These are phyloP conservation scores for Saccharomycopsis oosterbeekiorum DNA, from an alignment of 805 yeast species.

Conservation along the genomic window DNA sequence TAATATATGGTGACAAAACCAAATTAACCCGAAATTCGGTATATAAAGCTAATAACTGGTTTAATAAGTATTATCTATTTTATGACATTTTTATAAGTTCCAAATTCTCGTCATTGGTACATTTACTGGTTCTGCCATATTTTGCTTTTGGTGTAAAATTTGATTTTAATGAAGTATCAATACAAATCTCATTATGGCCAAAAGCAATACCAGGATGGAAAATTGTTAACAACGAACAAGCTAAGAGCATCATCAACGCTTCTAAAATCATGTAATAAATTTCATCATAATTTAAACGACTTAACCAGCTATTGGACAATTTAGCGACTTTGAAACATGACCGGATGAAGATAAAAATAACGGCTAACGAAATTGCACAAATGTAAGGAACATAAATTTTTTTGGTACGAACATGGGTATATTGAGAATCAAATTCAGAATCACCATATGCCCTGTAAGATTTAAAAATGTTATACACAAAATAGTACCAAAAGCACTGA, in stretches of 20 bases:
- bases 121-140: background rate
- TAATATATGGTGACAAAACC: too few species aligned
- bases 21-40: too few species aligned
- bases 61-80: background rate
- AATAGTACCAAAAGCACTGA: slow-evolving; percentile 37
- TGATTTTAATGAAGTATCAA: background rate
- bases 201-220: slow-evolving; percentile 51
- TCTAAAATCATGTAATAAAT: slow-evolving; percentile 49
- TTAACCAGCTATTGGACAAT: slow-evolving; percentile 60
- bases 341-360: slow-evolving; percentile 48
- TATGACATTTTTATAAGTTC: background rate
- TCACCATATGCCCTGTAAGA: slow-evolving; percentile 16
- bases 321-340: slow-evolving; percentile 68
- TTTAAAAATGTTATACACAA: slow-evolving; percentile 30
- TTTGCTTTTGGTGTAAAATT: background rate
- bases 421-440: slow-evolving; percentile 28
- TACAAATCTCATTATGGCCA: slow-evolving; percentile 18
- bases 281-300: slow-evolving; percentile 52
- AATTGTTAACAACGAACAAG: slow-evolving; percentile 33
- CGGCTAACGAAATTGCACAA: slow-evolving; percentile 30
- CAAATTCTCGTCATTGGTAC: background rate
- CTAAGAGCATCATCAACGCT: slow-evolving; percentile 48
- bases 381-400: background rate
- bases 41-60: background rate
- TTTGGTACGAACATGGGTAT: slow-evolving; percentile 20